Evolutionary conservation across 2,329 filamentous ascomycete genomes (phyloP).

Genomic region (Colletotrichum sojae): DNA sequence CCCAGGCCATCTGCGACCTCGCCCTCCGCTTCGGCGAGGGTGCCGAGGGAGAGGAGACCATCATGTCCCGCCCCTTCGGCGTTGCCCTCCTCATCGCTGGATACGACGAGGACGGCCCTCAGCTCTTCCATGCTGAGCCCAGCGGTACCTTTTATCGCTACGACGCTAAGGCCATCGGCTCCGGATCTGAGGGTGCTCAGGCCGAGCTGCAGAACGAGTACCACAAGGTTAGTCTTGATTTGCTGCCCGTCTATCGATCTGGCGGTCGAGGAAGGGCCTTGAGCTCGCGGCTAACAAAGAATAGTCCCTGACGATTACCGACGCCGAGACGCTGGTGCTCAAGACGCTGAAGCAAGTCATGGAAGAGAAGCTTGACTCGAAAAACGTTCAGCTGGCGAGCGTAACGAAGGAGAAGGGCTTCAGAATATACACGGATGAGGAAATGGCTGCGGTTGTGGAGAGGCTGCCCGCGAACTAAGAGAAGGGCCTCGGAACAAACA

Average conservation of each 20-base stretch:
- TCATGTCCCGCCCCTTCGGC: constrained; percentile 98
- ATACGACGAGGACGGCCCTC: constrained; percentile 96
- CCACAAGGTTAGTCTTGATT: constrained; percentile 76
- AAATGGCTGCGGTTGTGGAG: constrained; percentile 94
- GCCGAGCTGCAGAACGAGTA: constrained; percentile 99
- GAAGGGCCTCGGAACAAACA: too few species aligned
- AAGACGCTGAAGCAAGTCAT: constrained; percentile 99
- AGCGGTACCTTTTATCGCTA: constrained; percentile 99
- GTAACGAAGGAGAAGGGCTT: constrained; percentile 98
- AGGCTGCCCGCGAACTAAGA: constrained; percentile 78
- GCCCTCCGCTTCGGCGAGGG: constrained; percentile 97
- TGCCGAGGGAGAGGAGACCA: constrained; percentile 97
- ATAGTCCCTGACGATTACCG: constrained; percentile 87
- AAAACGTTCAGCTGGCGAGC: constrained; percentile 98
- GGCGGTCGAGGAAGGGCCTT: neutral
- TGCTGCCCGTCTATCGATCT: neutral
- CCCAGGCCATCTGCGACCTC: constrained; percentile 98
- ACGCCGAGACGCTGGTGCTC: constrained; percentile 94
- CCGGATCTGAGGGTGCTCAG: constrained; percentile 96
- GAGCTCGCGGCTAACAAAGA: constrained; percentile 7
- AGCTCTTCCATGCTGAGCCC: constrained; percentile 97
- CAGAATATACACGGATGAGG: constrained; percentile 97
- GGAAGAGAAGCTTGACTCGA: constrained; percentile 99
- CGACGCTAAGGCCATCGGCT: constrained; percentile 98
- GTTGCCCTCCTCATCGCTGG: constrained; percentile 97